Evolutionary conservation across 2,329 filamentous ascomycete species (phyloP).

Genomic region (Aureobasidium sp.): DNA sequence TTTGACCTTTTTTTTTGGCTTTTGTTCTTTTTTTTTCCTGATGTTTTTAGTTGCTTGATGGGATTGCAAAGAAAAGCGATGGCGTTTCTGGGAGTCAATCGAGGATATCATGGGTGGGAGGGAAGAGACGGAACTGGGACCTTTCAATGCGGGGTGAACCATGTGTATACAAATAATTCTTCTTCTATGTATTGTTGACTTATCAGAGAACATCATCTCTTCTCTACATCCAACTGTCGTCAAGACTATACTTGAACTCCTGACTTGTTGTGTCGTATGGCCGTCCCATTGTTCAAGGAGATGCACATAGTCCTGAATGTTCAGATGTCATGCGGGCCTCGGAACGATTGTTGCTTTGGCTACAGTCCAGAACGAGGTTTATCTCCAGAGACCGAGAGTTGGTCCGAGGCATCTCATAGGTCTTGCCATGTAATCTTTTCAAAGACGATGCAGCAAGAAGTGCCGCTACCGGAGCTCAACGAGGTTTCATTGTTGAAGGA

Average conservation of each 20-base stretch:
- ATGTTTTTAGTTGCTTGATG: neutral
- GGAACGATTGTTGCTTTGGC: neutral
- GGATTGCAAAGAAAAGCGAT: neutral
- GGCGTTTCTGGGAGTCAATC: neutral
- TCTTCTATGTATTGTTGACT: neutral
- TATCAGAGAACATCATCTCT: constrained; percentile 2
- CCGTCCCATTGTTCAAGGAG: too few relatives aligned
- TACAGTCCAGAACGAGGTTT: too few relatives aligned
- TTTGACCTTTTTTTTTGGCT: too few relatives aligned
- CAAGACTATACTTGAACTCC: neutral
- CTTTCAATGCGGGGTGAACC: too few relatives aligned
- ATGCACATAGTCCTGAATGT: too few relatives aligned
- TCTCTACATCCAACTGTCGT: neutral
- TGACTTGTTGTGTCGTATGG: too few relatives aligned
- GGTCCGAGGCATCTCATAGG: neutral
- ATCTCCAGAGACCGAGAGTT: neutral
- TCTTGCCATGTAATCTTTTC: neutral
- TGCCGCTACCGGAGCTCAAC: neutral
- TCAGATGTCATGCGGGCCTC: too few relatives aligned
- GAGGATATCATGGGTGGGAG: neutral
- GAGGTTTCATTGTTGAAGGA: neutral
- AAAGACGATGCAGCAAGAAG: too few relatives aligned
- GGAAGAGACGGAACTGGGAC: neutral
- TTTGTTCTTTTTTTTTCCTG: neutral
- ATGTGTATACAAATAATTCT: constrained; percentile 2